Conservation (phyloP, 176 grass and related monocot genomes). For the Aegilops sharonensis region DNA sequence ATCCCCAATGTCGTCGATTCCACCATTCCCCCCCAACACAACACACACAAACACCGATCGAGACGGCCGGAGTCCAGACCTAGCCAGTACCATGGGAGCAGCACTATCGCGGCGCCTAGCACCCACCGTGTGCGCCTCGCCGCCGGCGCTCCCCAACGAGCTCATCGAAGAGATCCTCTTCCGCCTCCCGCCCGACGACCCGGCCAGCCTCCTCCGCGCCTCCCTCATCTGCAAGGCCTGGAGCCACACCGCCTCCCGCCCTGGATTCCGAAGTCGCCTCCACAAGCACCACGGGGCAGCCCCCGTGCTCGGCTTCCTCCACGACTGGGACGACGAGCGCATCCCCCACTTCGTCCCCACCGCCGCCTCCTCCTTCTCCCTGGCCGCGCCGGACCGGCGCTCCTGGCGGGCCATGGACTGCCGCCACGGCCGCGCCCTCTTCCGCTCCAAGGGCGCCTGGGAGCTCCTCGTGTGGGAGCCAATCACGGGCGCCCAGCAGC, state of each 20-base stretch:
- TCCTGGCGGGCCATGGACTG: neutral
- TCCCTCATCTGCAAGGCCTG: neutral
- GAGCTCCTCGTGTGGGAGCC: neutral
- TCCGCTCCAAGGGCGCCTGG: neutral
- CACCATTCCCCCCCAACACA: too few species aligned
- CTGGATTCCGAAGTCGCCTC: neutral
- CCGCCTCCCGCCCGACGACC: neutral
- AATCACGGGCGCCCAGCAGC: neutral
- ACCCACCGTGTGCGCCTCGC: neutral
- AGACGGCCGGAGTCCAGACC: too few species aligned
- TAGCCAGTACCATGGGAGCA: too few species aligned
- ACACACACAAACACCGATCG: too few species aligned
- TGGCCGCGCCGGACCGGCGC: neutral
- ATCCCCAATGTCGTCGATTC: too few species aligned
- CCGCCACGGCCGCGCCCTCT: conserved; percentile 2
- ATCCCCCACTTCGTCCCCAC: neutral
- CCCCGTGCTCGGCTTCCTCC: conserved; percentile 14
- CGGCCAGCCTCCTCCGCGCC: neutral
- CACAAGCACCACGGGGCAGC: neutral
- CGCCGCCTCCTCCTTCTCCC: neutral
- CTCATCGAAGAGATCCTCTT: neutral
- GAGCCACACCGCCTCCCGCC: neutral
- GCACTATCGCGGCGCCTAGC: too few species aligned
- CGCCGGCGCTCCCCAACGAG: neutral
- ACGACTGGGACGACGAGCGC: neutral